Percentiles rank a stretch among this genome's conserved stretches.
phyloP scores from a whole-genome alignment of 2,329 filamentous ascomycete species.

The Pleoardoris graminearum region DNA sequence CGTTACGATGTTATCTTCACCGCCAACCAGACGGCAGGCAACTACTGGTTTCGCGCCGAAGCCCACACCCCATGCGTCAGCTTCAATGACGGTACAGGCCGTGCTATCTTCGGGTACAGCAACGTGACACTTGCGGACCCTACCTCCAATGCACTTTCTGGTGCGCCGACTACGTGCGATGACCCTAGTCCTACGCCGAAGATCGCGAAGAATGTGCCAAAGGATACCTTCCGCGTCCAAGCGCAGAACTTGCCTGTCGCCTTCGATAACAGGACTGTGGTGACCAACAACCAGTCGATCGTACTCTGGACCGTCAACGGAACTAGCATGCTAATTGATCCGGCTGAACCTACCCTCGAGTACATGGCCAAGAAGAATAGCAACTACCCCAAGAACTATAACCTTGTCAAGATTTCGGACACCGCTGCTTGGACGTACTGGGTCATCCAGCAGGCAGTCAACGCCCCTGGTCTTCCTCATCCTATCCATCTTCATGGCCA shows the following conservation, averaged over 20 bases:
- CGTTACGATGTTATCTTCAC: constrained; percentile 43
- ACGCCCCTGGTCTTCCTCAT: constrained; percentile 25
- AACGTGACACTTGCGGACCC: constrained; percentile 41
- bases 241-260: constrained; percentile 31
- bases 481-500: constrained; percentile 40
- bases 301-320: constrained; percentile 48
- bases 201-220: constrained; percentile 42
- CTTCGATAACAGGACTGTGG: constrained; percentile 32
- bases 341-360: constrained; percentile 52
- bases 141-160: constrained; percentile 28
- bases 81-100: constrained; percentile 30
- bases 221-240: constrained; percentile 27
- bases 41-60: constrained; percentile 42
- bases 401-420: constrained; percentile 48
- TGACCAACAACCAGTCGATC: constrained; percentile 26
- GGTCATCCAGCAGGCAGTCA: constrained; percentile 50
- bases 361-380: constrained; percentile 49
- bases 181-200: constrained; percentile 43
- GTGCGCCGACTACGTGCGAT: constrained; percentile 36
- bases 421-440: constrained; percentile 50
- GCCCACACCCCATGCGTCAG: constrained; percentile 30
- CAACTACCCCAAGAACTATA: constrained; percentile 45
- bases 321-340: constrained; percentile 53
- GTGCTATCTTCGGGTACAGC: constrained; percentile 47
- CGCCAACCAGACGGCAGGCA: constrained; percentile 35